Conservation (phyloP, 768 basidiomycete genomes). For the Mycena galericulata region DNA sequence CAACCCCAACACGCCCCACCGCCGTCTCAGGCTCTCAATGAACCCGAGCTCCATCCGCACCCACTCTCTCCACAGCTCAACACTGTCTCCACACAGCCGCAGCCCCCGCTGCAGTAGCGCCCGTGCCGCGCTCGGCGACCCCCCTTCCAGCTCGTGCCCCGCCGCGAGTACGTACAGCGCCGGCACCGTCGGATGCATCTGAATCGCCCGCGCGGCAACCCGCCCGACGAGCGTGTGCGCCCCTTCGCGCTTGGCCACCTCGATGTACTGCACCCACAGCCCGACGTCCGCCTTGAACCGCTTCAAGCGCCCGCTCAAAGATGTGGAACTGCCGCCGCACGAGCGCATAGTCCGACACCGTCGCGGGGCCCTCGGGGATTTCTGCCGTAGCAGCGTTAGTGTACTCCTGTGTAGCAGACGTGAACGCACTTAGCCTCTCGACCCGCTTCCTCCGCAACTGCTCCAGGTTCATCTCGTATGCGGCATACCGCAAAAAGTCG, state of each 20-base stretch:
- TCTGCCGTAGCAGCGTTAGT: conserved; percentile 44
- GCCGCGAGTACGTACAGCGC: conserved; percentile 88
- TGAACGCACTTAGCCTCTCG: conserved; percentile 75
- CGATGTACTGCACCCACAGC: conserved; percentile 91
- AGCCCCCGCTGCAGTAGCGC: conserved; percentile 88
- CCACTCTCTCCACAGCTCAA: conserved; percentile 90
- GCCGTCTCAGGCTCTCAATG: conserved; percentile 79
- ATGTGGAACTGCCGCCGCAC: conserved; percentile 89
- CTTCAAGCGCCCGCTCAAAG: conserved; percentile 89
- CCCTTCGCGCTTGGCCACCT: conserved; percentile 83
- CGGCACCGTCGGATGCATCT: conserved; percentile 85
- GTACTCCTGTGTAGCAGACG: not conserved
- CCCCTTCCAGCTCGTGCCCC: conserved; percentile 81
- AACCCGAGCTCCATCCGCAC: conserved; percentile 92
- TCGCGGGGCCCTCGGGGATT: conserved; percentile 33
- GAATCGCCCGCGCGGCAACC: conserved; percentile 87
- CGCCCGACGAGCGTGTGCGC: conserved; percentile 85
- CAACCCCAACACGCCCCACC: conserved; percentile 88
- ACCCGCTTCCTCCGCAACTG: conserved; percentile 80
- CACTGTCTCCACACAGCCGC: conserved; percentile 77
- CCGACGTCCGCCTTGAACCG: conserved; percentile 90
- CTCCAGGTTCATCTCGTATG: conserved; percentile 92
- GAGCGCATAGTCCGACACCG: conserved; percentile 85
- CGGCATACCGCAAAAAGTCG: conserved; percentile 92
- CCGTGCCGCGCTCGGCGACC: conserved; percentile 83